Base-by-base conservation (phyloP, 2,329 filamentous ascomycete species). In the Fusarium continuum region DNA sequence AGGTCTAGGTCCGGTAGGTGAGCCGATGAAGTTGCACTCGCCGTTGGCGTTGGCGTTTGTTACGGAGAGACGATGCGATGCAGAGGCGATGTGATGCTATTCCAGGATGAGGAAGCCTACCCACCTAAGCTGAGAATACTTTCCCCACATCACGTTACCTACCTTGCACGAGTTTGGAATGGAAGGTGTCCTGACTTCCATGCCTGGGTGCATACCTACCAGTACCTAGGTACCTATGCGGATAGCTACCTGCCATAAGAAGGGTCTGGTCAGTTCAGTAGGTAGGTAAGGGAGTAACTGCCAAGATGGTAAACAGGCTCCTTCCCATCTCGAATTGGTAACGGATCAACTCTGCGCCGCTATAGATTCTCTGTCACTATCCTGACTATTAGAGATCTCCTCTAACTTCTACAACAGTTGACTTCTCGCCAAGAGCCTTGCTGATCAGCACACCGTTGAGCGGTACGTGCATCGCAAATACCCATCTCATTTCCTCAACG, bases 21-120 rank as follows among this genome's bases (percentile, higher is more conserved):
- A 57, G 9, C 38, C 29, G 54, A 52, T 57, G 34, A 41, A 50
- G 51, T 62, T 46, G 52, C 47, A 58, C 48, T 54, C 56, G 48
- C 61, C 61, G 56, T 65, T 65, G 39, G 35, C 51, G 64, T 59
- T 41, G 60, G 49, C 55, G 51, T 67, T 67, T 65, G 34, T 67
- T 49, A 65, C 62, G 54, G 60, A 61, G 50, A 40, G 41, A 43
- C 32, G 17, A 45, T 44, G 13, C 47, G 14, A 28, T 26, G 9
- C 22, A n/a, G n/a, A n/a, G 11, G 36, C 22, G 31, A 29, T 7
- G 22, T 29, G 51, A 50, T 57, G 51, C 47, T 55, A 61, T 61
- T 54, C 55, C 39, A 49, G 41, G 39, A 47, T 8, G 13, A 45
- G 40, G 23, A 48, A 50, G n/a, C n/a, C n/a, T n/a, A n/a, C n/a